phyloP scores from a whole-genome alignment of 2,329 filamentous ascomycete genomes.

The Aspergillus sergii region DNA sequence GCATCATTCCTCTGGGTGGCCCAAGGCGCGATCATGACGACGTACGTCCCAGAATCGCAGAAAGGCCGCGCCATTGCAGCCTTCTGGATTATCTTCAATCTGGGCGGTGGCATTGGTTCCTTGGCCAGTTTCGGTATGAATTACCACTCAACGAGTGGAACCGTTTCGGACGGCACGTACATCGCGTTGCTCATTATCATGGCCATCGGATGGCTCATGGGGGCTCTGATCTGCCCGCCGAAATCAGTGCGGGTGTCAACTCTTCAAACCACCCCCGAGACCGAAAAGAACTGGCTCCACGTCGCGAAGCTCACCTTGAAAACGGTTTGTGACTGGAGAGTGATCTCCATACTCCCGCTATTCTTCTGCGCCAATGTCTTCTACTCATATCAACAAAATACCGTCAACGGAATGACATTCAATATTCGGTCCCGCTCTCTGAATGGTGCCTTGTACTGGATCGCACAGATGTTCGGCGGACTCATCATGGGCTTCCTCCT shows the following conservation, averaged over 20 bases:
- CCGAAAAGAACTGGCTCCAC: constrained; percentile 43
- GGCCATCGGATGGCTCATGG: constrained; percentile 52
- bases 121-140: constrained; percentile 51
- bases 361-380: constrained; percentile 61
- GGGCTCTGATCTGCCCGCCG: constrained; percentile 53
- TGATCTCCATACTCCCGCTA: constrained; percentile 54
- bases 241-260: constrained; percentile 45
- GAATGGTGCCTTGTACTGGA: constrained; percentile 59
- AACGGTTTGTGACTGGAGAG: constrained; percentile 47
- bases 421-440: constrained; percentile 59
- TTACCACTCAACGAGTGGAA: constrained; percentile 44
- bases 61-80: constrained; percentile 48
- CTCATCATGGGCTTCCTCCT: constrained; percentile 43
- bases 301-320: constrained; percentile 35
- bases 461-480: constrained; percentile 59
- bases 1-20: constrained; percentile 52
- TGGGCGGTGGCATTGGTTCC: constrained; percentile 49
- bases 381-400: constrained; percentile 61
- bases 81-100: constrained; percentile 53
- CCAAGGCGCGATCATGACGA: constrained; percentile 54
- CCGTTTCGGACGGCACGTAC: constrained; percentile 55
- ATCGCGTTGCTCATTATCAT: constrained; percentile 54
- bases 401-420: constrained; percentile 58
- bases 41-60: constrained; percentile 47
- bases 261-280: constrained; percentile 41